Conservation (phyloP, 257 asterid genomes). For the Perilla frutescens region DNA sequence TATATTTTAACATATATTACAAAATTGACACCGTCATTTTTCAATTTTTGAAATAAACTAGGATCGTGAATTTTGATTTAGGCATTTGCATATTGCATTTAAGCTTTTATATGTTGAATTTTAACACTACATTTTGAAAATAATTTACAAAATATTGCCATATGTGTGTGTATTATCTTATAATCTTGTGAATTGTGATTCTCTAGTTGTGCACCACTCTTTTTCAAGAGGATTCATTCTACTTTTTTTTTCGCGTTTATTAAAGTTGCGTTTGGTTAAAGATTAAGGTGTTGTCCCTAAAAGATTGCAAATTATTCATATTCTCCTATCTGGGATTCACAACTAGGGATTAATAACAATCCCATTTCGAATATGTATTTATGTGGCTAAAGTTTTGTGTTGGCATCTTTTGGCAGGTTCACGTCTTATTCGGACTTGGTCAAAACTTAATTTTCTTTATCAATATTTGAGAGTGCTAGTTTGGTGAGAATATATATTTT, state of each 20-base stretch:
- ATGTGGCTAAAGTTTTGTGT: conserved; percentile 6
- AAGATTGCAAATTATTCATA: conserved; percentile 33
- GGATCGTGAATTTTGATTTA: too few species aligned
- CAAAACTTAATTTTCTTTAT: neutral
- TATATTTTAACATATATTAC: too few species aligned
- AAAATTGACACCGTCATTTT: too few species aligned
- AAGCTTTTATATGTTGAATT: too few species aligned
- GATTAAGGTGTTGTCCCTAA: conserved; percentile 13
- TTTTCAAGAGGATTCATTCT: conserved; percentile 39
- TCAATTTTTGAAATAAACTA: too few species aligned
- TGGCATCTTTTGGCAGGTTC: conserved; percentile 34
- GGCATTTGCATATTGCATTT: too few species aligned
- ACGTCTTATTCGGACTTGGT: neutral
- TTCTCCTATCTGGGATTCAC: conserved; percentile 38
- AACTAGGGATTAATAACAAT: neutral
- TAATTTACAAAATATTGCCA: too few species aligned
- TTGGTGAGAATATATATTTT: neutral
- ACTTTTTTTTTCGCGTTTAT: conserved; percentile 13
- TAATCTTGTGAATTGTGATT: neutral
- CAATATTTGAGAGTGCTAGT: neutral
- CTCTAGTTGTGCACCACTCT: conserved; percentile 41
- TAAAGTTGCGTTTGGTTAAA: conserved; percentile 28
- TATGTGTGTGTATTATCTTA: too few species aligned
- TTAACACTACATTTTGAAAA: too few species aligned
- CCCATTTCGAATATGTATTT: conserved; percentile 23